Evolutionary conservation across 768 basidiomycete genomes (phyloP).

Genomic region (Kwoniella dejecticola): DNA sequence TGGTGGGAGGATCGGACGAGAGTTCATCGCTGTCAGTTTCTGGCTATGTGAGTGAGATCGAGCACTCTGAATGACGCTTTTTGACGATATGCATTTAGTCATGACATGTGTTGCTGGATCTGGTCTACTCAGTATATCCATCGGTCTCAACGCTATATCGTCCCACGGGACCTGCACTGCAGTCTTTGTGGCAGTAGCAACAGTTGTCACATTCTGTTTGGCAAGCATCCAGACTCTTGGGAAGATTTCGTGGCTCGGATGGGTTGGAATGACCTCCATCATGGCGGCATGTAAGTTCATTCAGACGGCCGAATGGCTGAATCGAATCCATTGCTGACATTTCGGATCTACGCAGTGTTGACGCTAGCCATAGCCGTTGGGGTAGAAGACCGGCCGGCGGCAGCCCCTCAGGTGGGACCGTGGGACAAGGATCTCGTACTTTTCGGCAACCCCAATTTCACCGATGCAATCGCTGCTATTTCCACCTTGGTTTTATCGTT

Average conservation of each 20-base stretch:
- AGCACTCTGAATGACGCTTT: background rate
- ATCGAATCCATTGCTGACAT: background rate
- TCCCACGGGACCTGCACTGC: constrained; percentile 55
- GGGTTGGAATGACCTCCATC: constrained; percentile 21
- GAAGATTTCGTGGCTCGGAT: constrained; percentile 50
- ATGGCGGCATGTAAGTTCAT: constrained; percentile 6
- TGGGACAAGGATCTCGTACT: constrained; percentile 34
- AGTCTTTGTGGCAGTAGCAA: constrained; percentile 52
- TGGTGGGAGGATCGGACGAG: constrained; percentile 8
- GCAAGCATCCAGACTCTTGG: constrained; percentile 50
- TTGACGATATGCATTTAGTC: no score
- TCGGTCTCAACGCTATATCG: constrained; percentile 52
- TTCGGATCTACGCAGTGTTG: constrained; percentile 13
- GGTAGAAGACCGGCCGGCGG: constrained; percentile 33
- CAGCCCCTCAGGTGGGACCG: constrained; percentile 26
- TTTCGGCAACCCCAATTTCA: constrained; percentile 38
- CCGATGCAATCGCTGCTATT: constrained; percentile 51
- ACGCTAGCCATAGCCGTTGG: constrained; percentile 37
- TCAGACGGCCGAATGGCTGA: background rate
- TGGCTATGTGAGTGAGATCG: constrained; percentile 23
- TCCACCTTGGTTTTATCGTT: constrained; percentile 51
- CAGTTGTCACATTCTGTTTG: constrained; percentile 38
- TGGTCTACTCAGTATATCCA: constrained; percentile 46
- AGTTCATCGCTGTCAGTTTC: constrained; percentile 31
- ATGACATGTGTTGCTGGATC: constrained; percentile 38